phyloP scores from a whole-genome alignment of 345 rosid genomes.

The Aurinia saxatilis region DNA sequence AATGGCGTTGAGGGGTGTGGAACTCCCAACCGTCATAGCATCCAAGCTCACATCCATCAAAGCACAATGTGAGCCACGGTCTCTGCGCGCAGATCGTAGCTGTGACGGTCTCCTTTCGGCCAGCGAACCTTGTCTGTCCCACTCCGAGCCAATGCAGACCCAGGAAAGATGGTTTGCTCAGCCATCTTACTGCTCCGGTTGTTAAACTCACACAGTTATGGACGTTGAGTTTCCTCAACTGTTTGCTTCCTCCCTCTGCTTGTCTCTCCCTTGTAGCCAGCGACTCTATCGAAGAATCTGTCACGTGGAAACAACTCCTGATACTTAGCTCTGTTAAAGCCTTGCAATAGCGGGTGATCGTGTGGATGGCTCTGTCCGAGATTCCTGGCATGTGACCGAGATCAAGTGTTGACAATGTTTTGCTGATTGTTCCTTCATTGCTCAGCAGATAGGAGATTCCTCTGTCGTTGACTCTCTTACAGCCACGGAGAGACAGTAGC shows the following conservation, averaged over 20 bases:
- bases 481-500: slow-evolving; percentile 50
- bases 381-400: slow-evolving; percentile 58
- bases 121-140: slow-evolving; percentile 33
- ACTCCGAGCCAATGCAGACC: slow-evolving; percentile 59
- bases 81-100: slow-evolving; percentile 27
- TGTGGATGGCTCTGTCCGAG: slow-evolving; percentile 39
- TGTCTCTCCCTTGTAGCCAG: slow-evolving; percentile 35
- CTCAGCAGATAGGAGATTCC: slow-evolving; percentile 45
- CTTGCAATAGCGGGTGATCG: slow-evolving; percentile 32
- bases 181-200: slow-evolving; percentile 31
- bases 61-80: slow-evolving; percentile 57
- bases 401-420: slow-evolving; percentile 48
- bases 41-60: slow-evolving; percentile 65
- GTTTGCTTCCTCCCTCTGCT: slow-evolving; percentile 29
- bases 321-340: slow-evolving; percentile 49
- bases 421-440: slow-evolving; percentile 39
- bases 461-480: slow-evolving; percentile 60
- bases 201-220: slow-evolving; percentile 46
- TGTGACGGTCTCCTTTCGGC: slow-evolving; percentile 23
- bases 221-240: slow-evolving; percentile 47
- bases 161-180: slow-evolving; percentile 36
- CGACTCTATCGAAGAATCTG: slow-evolving; percentile 44
- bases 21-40: slow-evolving; percentile 62
- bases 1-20: slow-evolving; percentile 31
- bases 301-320: slow-evolving; percentile 44